Conservation (phyloP, 257 asterid species). For the Coffea eugenioides region DNA sequence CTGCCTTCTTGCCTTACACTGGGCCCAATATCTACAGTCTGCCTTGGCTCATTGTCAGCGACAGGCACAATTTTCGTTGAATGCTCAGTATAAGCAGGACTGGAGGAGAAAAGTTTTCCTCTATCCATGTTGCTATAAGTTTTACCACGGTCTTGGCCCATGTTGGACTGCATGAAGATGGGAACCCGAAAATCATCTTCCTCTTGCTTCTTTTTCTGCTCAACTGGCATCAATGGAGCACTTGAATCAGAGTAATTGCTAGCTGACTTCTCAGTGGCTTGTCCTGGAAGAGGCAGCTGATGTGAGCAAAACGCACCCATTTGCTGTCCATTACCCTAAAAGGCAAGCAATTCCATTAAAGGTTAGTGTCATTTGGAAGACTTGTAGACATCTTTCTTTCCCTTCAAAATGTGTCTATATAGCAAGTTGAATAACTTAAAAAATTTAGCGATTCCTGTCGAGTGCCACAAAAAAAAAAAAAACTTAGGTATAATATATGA, state of each 20-base stretch:
- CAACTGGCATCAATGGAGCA: constrained; percentile 31
- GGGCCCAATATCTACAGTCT: constrained; percentile 8
- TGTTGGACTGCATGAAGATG: constrained; percentile 38
- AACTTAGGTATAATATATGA: neutral
- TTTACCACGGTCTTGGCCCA: constrained; percentile 37
- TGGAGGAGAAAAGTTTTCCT: constrained; percentile 35
- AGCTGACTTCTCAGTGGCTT: constrained; percentile 43
- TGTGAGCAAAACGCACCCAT: constrained; percentile 32
- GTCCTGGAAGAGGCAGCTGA: constrained; percentile 33
- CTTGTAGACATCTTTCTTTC: neutral
- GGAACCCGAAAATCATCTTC: constrained; percentile 81
- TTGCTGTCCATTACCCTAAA: constrained; percentile 55
- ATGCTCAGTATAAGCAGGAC: constrained; percentile 21
- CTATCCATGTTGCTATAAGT: constrained; percentile 5
- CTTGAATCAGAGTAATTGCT: constrained; percentile 29
- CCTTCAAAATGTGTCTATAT: neutral
- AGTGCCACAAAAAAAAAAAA: neutral
- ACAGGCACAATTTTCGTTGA: constrained; percentile 27
- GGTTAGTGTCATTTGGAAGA: neutral
- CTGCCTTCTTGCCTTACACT: constrained; percentile 29
- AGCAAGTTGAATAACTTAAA: neutral
- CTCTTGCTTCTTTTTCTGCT: constrained; percentile 42
- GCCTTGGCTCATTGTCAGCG: constrained; percentile 15
- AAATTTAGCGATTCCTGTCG: neutral
- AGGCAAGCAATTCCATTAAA: neutral